phyloP scores from a whole-genome alignment of 129 eudicot genomes.

The Helichrysum umbraculigerum region DNA sequence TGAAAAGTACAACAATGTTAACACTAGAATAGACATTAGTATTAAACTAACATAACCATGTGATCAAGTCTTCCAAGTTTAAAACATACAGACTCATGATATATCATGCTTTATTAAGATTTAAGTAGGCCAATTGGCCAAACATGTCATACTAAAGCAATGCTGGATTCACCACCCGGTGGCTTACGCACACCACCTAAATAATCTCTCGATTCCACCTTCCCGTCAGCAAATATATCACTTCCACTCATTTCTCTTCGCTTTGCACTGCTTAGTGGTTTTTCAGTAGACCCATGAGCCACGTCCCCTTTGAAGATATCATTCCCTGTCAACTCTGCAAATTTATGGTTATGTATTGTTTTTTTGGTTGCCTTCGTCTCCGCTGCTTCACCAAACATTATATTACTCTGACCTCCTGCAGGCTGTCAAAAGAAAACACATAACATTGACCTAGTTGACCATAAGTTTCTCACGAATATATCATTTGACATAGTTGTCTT shows the following conservation, averaged over 20 bases:
- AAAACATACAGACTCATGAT: background rate
- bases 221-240: slow-evolving; percentile 69
- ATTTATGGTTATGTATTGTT: slow-evolving; percentile 59
- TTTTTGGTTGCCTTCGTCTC: slow-evolving; percentile 51
- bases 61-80: background rate
- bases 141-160: slow-evolving; percentile 46
- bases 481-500: background rate
- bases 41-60: background rate
- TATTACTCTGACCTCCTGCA: slow-evolving; percentile 77
- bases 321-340: slow-evolving; percentile 72
- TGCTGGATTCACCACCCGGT: slow-evolving; percentile 85
- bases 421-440: slow-evolving; percentile 35
- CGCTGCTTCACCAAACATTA: slow-evolving; percentile 55
- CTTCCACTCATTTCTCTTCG: slow-evolving; percentile 68
- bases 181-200: slow-evolving; percentile 72
- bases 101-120: background rate
- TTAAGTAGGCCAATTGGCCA: background rate
- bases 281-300: slow-evolving; percentile 56
- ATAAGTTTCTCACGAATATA: background rate
- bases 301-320: slow-evolving; percentile 67
- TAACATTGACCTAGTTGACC: background rate
- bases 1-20: too few relatives aligned
- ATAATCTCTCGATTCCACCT: slow-evolving; percentile 53
- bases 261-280: slow-evolving; percentile 61
- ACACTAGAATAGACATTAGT: background rate